A percentile compares a stretch with the other conserved stretches of the same genome.
Evolutionary conservation across 257 asterid species (phyloP).

Genomic region (Penstemon barbatus): DNA sequence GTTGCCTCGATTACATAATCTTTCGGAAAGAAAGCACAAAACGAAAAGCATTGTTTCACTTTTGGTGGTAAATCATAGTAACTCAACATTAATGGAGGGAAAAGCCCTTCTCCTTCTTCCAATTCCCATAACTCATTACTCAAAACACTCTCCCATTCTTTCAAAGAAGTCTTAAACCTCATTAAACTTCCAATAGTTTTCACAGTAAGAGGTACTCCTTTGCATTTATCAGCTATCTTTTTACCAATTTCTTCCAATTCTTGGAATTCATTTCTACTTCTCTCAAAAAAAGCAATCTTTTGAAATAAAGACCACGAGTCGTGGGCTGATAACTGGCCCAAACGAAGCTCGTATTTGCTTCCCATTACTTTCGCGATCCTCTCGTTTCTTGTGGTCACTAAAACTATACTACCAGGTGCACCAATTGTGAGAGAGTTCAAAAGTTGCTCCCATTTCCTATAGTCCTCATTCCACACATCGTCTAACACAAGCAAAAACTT

Average conservation of each 20-base stretch:
- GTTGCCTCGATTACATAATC: constrained; percentile 43
- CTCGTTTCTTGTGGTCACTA: constrained; percentile 48
- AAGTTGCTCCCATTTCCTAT: constrained; percentile 50
- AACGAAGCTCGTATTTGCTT: constrained; percentile 33
- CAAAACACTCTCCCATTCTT: constrained; percentile 43
- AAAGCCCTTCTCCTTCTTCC: constrained; percentile 39
- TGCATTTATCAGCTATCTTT: constrained; percentile 42
- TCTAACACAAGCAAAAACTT: constrained; percentile 49
- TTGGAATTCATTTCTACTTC: constrained; percentile 22
- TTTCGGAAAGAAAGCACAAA: constrained; percentile 49
- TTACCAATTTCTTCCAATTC: constrained; percentile 38
- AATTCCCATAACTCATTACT: constrained; percentile 44
- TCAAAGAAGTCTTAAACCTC: constrained; percentile 36
- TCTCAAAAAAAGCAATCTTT: constrained; percentile 38
- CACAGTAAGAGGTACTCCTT: constrained; percentile 47
- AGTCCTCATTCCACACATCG: constrained; percentile 51
- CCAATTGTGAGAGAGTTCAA: constrained; percentile 40
- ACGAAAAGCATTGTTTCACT: constrained; percentile 46
- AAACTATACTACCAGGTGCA: constrained; percentile 44
- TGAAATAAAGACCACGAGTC: constrained; percentile 49
- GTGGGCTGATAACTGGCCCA: constrained; percentile 33
- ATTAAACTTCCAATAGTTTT: constrained; percentile 43
- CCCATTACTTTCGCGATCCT: constrained; percentile 45
- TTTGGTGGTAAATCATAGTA: constrained; percentile 43
- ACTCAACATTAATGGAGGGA: constrained; percentile 54